These are phyloP conservation scores for Colletotrichum euphorbiae DNA, from an alignment of 2,329 filamentous ascomycete species.

Conservation along the genomic window DNA sequence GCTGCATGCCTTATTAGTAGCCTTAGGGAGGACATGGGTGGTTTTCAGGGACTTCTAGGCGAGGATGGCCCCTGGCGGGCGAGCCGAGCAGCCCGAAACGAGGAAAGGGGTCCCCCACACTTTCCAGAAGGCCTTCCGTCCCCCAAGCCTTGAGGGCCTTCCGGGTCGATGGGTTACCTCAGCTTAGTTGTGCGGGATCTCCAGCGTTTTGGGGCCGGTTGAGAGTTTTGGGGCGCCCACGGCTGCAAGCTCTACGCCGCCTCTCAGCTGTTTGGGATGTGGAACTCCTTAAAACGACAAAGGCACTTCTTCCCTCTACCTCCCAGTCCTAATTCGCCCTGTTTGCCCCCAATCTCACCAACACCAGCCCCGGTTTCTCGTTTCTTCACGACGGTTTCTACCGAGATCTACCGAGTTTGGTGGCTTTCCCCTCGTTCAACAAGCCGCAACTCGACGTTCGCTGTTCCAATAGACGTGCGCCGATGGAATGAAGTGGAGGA, in stretches of 20 bases:
- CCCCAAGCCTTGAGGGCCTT: conserved; percentile 13
- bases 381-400: conserved; percentile 21
- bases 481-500: conserved; percentile 32
- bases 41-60: conserved; percentile 24
- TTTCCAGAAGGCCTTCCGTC: neutral
- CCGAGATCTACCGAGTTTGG: conserved; percentile 8
- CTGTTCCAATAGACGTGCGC: conserved; percentile 5
- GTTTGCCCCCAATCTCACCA: conserved; percentile 5
- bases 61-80: conserved; percentile 23
- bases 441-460: conserved; percentile 24
- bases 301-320: conserved; percentile 22
- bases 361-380: conserved; percentile 5
- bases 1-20: conserved; percentile 15
- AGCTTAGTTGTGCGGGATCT: conserved; percentile 11
- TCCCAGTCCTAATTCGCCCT: conserved; percentile 3
- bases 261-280: conserved; percentile 39
- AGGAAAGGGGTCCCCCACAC: conserved; percentile 31
- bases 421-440: conserved; percentile 14
- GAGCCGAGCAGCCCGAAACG: conserved; percentile 27
- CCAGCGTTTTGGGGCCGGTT: conserved; percentile 19
- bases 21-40: conserved; percentile 5
- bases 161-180: conserved; percentile 18
- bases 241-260: conserved; percentile 21
- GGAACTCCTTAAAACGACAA: conserved; percentile 39
- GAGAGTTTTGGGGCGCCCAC: conserved; percentile 10